Evolutionary conservation across 2,329 filamentous ascomycete species (phyloP).

Genomic region (Stachybotrys elegans): DNA sequence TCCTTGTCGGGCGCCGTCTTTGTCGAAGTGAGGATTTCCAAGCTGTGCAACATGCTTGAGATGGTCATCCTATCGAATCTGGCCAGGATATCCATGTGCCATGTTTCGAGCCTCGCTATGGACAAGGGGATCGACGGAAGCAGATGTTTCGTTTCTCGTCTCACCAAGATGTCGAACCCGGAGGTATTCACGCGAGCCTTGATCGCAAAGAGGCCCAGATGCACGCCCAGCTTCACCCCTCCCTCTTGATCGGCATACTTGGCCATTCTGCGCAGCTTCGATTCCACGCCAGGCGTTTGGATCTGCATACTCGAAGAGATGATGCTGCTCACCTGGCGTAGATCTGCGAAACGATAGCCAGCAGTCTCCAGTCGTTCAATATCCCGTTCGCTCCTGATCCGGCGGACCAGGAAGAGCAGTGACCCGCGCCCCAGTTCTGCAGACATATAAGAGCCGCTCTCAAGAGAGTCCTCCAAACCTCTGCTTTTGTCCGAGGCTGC

Average conservation of each 20-base stretch:
- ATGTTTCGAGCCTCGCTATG: conserved; percentile 45
- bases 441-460: conserved; percentile 30
- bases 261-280: conserved; percentile 60
- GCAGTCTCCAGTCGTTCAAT: conserved; percentile 59
- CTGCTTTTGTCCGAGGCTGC: conserved; percentile 13
- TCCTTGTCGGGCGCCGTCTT: conserved; percentile 27
- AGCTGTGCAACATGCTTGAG: conserved; percentile 18
- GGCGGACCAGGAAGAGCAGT: conserved; percentile 72
- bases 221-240: conserved; percentile 47
- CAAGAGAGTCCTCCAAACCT: conserved; percentile 30
- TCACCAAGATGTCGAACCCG: conserved; percentile 61
- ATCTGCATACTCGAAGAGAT: conserved; percentile 74
- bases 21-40: conserved; percentile 31
- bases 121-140: conserved; percentile 56
- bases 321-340: conserved; percentile 61
- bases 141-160: conserved; percentile 49
- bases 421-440: conserved; percentile 62
- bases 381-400: conserved; percentile 52
- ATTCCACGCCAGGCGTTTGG: conserved; percentile 53
- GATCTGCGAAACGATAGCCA: conserved; percentile 73
- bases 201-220: conserved; percentile 55
- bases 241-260: conserved; percentile 44
- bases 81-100: conserved; percentile 50
- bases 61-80: conserved; percentile 42
- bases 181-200: conserved; percentile 44